These are phyloP conservation scores for Pythium myriotylum DNA, from an alignment of 352 stramenopile genomes.

Conservation along the genomic window DNA sequence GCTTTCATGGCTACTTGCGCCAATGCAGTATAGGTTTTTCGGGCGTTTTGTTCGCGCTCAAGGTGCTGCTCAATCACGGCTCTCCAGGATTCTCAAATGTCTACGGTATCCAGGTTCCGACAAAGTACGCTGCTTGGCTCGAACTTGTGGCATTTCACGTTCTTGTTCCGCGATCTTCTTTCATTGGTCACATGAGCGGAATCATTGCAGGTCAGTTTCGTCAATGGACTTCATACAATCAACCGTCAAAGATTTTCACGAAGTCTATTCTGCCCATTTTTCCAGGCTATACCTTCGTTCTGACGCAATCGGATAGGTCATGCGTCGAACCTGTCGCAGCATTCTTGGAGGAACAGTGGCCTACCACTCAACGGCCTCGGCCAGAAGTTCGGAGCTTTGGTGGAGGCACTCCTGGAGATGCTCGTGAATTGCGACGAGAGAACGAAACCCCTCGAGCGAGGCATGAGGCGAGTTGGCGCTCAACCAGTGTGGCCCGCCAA, in stretches of 20 bases:
- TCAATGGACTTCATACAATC: no score
- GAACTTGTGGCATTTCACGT: constrained; percentile 87
- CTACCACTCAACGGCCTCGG: neutral
- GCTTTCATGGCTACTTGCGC: constrained; percentile 16
- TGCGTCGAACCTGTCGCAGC: constrained; percentile 17
- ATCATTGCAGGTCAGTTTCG: constrained; percentile 69
- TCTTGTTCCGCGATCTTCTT: constrained; percentile 77
- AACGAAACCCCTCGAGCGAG: constrained; percentile 29
- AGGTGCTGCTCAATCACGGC: constrained; percentile 83
- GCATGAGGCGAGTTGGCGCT: constrained; percentile 27
- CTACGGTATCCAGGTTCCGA: constrained; percentile 77
- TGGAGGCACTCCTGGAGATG: neutral
- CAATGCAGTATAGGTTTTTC: constrained; percentile 84
- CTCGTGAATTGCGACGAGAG: neutral
- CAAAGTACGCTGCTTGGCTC: constrained; percentile 88
- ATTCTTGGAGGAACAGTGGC: neutral
- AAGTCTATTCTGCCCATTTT: neutral
- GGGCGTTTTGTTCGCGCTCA: constrained; percentile 76
- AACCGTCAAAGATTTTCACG: no score
- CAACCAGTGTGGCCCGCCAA: constrained; percentile 1
- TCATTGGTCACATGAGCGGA: constrained; percentile 86
- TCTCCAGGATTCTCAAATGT: constrained; percentile 64
- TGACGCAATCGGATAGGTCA: constrained; percentile 14
- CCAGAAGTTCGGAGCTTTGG: constrained; percentile 3
- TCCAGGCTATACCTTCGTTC: constrained; percentile 24